Base-by-base conservation (phyloP, 345 rosid species). In the Sonneratia alba region DNA sequence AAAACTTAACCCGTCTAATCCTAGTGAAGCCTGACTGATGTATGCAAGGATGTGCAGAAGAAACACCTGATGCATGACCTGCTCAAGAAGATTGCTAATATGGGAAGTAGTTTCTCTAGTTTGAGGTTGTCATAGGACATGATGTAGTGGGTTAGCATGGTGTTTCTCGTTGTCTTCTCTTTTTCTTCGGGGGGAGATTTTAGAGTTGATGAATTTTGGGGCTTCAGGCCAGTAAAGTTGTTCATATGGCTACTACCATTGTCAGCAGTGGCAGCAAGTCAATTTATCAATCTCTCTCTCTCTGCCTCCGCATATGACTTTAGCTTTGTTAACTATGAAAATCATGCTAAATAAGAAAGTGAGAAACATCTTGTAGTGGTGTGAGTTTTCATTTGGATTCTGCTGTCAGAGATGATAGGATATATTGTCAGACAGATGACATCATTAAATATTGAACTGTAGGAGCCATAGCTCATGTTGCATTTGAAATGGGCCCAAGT, bases 11-110 rank as follows among this genome's bases (percentile, higher is more conserved):
- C 73, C 82, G 70, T 51, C 83, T 79, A 80, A 83, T 80, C 74
- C 89, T 74, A 74, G 74, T 76, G 68, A 86, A 72, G 75, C 89
- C 47, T 83, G 85, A 85, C 5, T 57, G 0, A 14, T 48, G 1
- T 42, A 36, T 19, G 18, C 27, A 59, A 36, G 22, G 51, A 4
- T 34, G 19, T 67, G 69, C 9, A 22, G 63, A 22, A n/a, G 32
- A 57, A n/a, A 62, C 19, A 18, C 5, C 36, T 24, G 6, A 59
- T 62, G 3, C 10, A 32, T 62, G 36, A 10, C 36, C 37, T 4
- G 19, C 16, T 62, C 2, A 10, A 62, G 66, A 62, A 62, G 63
- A 22, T 10, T 21, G 11, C 63, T 57, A 10, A 57, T 12, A 57
- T 62, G 18, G 37, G 16, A 11, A 12, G 66, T 62, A 57, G 63